Evolutionary conservation across 1,284 basidiomycete genomes (phyloP), one percentile per base, ranked within the genome.

Genomic region (Puccinia horiana): DNA sequence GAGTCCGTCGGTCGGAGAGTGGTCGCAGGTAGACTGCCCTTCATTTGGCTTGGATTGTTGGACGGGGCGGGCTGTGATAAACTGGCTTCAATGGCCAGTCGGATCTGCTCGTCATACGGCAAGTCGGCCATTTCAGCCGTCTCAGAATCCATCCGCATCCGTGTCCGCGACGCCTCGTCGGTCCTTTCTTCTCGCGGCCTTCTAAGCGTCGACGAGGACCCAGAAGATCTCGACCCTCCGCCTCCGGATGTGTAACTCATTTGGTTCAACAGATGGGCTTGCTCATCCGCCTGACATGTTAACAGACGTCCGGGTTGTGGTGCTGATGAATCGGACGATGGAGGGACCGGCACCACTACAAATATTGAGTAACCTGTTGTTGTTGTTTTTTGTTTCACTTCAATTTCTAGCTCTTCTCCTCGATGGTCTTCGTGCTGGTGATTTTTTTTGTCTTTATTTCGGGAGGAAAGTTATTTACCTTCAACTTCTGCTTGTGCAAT

Each of bases 401-500:
- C 16, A 61, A 14, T 61, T 35, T 6, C 37, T 40, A 44, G 63
- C 20, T 11, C 32, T 40, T 40, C 32, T 16, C 12, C 14, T n/a
- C n/a, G n/a, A n/a, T n/a, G n/a, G n/a, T n/a, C n/a, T n/a, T n/a
- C n/a, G n/a, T n/a, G n/a, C n/a, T n/a, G n/a, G 8, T 42, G 16
- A 4, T 67, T n/a, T 42, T n/a, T 40, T 47, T 69, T 29, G 9
- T 69, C 0, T 23, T 32, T 54, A 14, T 47, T 44, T 26, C 18
- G 47, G 42, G 26, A 65, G 16, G 20, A 12, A 29, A 0, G 49
- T 67, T 78, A 23, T 20, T 63, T 83, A 92, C 93, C 93, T 86
- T 95, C 93, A 47, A 89, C 86, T 87, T 96, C 95, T 20, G 94
- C 93, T 87, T 96, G 93, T 81, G 93, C 91, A 56, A 98, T 88